phyloP scores from a whole-genome alignment of 768 basidiomycete genomes.

The Boletus bicolor region DNA sequence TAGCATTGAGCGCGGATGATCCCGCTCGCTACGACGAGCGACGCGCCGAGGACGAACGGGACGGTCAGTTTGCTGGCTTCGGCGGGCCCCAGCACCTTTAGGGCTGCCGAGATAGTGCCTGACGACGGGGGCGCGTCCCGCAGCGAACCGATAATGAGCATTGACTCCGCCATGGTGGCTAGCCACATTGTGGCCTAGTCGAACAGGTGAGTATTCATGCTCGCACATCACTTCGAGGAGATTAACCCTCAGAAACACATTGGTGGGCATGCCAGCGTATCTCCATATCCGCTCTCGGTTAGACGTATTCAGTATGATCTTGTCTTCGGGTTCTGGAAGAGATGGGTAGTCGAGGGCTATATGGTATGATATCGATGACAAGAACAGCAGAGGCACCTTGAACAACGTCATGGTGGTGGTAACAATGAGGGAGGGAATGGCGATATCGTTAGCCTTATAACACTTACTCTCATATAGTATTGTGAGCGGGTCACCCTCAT shows the following conservation, averaged over 20 bases:
- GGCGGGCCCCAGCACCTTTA: conserved; percentile 9
- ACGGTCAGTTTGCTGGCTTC: conserved; percentile 1
- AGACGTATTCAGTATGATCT: neutral
- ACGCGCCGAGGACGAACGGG: conserved; percentile 7
- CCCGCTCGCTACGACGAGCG: conserved; percentile 1
- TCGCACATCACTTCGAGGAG: neutral
- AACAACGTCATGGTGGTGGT: conserved; percentile 5
- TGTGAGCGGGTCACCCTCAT: too few species aligned
- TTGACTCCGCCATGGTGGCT: neutral
- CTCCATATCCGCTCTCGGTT: conserved; percentile 7
- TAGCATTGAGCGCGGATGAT: conserved; percentile 7
- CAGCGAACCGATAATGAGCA: conserved; percentile 1
- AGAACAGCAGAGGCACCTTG: conserved; percentile 7
- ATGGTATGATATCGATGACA: conserved; percentile 7
- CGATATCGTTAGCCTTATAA: neutral
- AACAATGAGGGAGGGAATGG: too few species aligned
- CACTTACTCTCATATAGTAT: neutral
- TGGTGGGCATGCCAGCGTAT: neutral
- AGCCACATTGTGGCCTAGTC: too few species aligned
- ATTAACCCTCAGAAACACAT: neutral
- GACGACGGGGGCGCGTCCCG: neutral
- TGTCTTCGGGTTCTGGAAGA: neutral
- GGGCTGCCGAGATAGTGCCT: neutral
- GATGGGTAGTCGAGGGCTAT: neutral
- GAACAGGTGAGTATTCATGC: neutral